phyloP scores from a whole-genome alignment of 2,329 filamentous ascomycete genomes.

The Zymoseptoria passerinii region DNA sequence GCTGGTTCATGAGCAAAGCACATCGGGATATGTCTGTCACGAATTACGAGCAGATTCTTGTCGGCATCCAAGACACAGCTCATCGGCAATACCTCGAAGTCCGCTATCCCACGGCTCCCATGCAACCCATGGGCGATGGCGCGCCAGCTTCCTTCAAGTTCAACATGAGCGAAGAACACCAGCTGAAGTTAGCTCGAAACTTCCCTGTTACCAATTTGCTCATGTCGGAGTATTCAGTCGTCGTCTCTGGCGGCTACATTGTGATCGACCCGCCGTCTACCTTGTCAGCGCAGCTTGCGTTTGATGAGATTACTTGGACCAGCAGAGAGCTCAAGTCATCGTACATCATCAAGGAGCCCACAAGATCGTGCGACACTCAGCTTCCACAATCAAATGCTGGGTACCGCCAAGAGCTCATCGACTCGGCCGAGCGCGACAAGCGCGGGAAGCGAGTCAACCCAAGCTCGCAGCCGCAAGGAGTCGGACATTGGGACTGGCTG shows the following conservation, averaged over 20 bases:
- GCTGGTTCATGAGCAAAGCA: background rate
- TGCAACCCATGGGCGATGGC: background rate
- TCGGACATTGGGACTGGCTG: background rate
- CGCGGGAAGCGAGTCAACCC: background rate
- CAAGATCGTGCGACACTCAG: background rate
- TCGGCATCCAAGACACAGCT: background rate
- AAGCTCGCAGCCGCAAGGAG: background rate
- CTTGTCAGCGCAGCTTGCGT: background rate
- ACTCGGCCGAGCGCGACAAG: background rate
- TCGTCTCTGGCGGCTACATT: background rate
- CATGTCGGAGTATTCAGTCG: background rate
- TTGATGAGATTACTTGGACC: background rate
- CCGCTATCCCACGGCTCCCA: background rate
- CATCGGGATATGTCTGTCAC: background rate
- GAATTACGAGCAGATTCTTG: background rate
- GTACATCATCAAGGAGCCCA: background rate
- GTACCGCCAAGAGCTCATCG: background rate
- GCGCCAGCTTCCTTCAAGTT: background rate
- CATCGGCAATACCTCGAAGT: background rate
- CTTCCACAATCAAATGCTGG: background rate
- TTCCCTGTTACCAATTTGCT: constrained; percentile 2
- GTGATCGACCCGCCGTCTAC: background rate
- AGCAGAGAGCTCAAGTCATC: background rate
- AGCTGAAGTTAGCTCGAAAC: background rate
- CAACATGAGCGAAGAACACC: background rate